Base-by-base conservation (phyloP, 805 yeast species). In the Ogataea nonfermentans region DNA sequence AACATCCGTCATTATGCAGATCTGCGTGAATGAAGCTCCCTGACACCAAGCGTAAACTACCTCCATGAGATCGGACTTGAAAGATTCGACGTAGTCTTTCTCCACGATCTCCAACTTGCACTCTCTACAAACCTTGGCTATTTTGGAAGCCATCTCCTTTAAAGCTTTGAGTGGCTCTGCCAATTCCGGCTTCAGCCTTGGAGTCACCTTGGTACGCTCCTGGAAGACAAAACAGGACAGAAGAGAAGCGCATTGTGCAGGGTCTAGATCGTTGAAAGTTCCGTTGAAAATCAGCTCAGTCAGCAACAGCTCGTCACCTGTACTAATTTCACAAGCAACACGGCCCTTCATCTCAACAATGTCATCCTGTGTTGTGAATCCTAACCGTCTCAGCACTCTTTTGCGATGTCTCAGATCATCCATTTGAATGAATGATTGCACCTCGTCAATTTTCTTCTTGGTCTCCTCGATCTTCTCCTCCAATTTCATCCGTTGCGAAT, bases 1-100 rank as follows among this genome's bases (percentile, higher is more conserved):
- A 30, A 93, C 98, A 59, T 93, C 99, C 0, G 99, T 93, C 96
- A 93, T 89, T 63, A 91, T 91, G 68, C 98, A 91, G 47, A 93
- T 91, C 61, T 91, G 96, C 0, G 97, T 91, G 63, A 93, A 93
- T 0, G 93, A 70, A 6, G 96, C 96, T 13, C 98, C 98, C 59
- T 84, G 82, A 62, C 96, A 88, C 99, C 99, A 93, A 33, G 91
- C 85, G 62, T 69, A 88, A 1, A 93, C 96, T 36, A 93, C 97
- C 61, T 90, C 98, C 98, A 93, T 91, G 46, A 93, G 72, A 59
- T 93, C 96, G 13, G 89, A 83, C 65, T 95, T 80, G 70, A 93
- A 95, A 19, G 84, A 74, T 59, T 89, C 96, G 28, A 93, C 84
- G 57, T 93, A 93, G 42, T 90, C 98, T 55, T 88, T 87, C 58